Percentiles rank a stretch among this genome's conserved stretches.
phyloP scores from a whole-genome alignment of 495 filamentous ascomycete species.

The Aspergillus coremiiformis region DNA sequence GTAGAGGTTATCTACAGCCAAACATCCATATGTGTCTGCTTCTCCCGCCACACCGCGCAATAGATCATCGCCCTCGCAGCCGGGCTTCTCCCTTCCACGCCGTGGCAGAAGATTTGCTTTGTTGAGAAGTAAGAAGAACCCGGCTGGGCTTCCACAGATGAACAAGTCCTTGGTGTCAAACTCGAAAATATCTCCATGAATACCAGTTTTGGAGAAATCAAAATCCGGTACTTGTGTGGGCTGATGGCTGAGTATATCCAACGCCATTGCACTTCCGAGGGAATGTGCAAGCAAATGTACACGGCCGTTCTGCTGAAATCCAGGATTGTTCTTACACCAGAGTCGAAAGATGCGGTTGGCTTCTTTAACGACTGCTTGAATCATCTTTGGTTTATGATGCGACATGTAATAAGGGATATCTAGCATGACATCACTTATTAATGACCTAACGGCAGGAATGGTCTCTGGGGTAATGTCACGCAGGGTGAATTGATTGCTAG shows the following conservation, averaged over 20 bases:
- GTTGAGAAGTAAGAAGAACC: conserved; percentile 88
- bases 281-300: conserved; percentile 94
- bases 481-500: conserved; percentile 62
- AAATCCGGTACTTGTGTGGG: conserved; percentile 59
- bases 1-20: conserved; percentile 93
- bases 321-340: conserved; percentile 88
- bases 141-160: conserved; percentile 84
- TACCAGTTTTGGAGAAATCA: conserved; percentile 40
- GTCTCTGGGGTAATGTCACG: conserved; percentile 89
- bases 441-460: conserved; percentile 76
- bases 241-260: conserved; percentile 85
- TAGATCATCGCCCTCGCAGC: conserved; percentile 56
- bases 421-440: conserved; percentile 95
- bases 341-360: conserved; percentile 89
- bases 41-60: conserved; percentile 65
- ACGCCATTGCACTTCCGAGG: conserved; percentile 83
- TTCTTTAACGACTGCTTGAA: conserved; percentile 78
- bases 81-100: conserved; percentile 64
- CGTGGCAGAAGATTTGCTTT: conserved; percentile 75
- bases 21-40: conserved; percentile 72
- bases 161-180: conserved; percentile 89
- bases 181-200: conserved; percentile 63
- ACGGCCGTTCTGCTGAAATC: conserved; percentile 69
- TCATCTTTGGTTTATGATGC: conserved; percentile 91
- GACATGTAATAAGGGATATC: conserved; percentile 97